A percentile compares a stretch with the other conserved stretches of the same genome.
These are phyloP conservation scores for Aphanocladium album DNA, from an alignment of 2,329 filamentous ascomycete species.

Conservation along the genomic window DNA sequence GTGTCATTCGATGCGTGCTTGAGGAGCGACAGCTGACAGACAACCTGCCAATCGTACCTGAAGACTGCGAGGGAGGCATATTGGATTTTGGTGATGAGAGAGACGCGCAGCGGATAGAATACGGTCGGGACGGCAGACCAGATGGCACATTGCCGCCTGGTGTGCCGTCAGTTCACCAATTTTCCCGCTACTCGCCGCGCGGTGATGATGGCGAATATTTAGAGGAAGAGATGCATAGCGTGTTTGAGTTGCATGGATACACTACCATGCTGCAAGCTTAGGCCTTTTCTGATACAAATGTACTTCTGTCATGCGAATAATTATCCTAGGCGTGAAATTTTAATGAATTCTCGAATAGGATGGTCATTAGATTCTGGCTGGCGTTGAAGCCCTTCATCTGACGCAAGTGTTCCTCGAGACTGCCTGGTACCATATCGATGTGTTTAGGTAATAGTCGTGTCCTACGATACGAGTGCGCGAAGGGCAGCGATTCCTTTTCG, in stretches of 20 bases:
- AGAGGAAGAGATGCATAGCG: conserved; percentile 23
- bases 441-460: too few relatives aligned
- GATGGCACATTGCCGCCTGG: conserved; percentile 33
- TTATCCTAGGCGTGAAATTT: too few relatives aligned
- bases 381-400: too few relatives aligned
- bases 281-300: neutral
- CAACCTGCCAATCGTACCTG: conserved; percentile 26
- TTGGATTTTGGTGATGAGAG: conserved; percentile 36
- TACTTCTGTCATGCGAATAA: neutral
- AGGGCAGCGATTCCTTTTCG: too few relatives aligned
- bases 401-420: too few relatives aligned
- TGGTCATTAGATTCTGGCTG: too few relatives aligned
- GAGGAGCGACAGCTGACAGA: conserved; percentile 34
- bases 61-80: conserved; percentile 34
- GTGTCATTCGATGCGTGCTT: conserved; percentile 32
- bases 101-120: conserved; percentile 26
- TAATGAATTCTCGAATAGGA: too few relatives aligned
- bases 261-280: conserved; percentile 9
- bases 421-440: too few relatives aligned
- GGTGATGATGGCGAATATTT: conserved; percentile 35
- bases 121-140: conserved; percentile 31
- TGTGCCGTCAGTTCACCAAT: conserved; percentile 23
- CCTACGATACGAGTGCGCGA: too few relatives aligned
- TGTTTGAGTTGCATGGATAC: neutral
- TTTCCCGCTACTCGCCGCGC: conserved; percentile 33